Conservation (phyloP, 768 basidiomycete species). For the Tricholoma bakamatsutake region DNA sequence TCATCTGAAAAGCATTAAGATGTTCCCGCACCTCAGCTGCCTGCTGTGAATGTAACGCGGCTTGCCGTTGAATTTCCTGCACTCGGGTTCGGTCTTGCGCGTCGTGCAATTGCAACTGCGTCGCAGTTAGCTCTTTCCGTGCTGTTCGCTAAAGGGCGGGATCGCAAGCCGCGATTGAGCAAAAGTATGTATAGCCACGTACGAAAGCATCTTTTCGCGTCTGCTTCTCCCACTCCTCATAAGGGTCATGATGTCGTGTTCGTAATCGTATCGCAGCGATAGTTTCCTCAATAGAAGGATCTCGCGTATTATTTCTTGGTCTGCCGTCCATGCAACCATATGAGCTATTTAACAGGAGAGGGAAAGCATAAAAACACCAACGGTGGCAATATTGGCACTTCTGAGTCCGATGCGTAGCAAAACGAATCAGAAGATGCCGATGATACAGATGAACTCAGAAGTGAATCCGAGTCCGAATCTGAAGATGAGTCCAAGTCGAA, state of each 20-base stretch:
- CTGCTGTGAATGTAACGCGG: conserved; percentile 41
- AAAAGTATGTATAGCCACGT: conserved; percentile 16
- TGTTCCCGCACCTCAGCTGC: conserved; percentile 42
- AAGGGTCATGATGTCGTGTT: conserved; percentile 47
- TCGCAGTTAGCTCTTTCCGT: conserved; percentile 32
- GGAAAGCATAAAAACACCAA: conserved; percentile 16
- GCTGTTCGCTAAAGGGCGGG: conserved; percentile 34
- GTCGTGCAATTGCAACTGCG: conserved; percentile 27
- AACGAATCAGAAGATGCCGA: conserved; percentile 30
- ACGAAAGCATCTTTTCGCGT: conserved; percentile 49
- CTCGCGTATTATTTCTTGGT: conserved; percentile 22
- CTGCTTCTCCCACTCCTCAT: conserved; percentile 52
- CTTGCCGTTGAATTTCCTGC: conserved; percentile 29
- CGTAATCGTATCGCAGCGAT: conserved; percentile 46
- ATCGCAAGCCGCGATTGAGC: neutral
- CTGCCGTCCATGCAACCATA: conserved; percentile 13
- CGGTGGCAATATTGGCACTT: conserved; percentile 29
- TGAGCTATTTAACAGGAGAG: conserved; percentile 1
- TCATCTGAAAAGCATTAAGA: conserved; percentile 36
- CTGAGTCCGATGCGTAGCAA: conserved; percentile 38
- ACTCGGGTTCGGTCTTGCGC: conserved; percentile 40
- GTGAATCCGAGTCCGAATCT: conserved; percentile 30
- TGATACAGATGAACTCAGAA: conserved; percentile 7
- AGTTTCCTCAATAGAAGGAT: conserved; percentile 40
- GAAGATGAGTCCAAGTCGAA: conserved; percentile 29